Evolutionary conservation across 2,329 filamentous ascomycete species (phyloP).

Genomic region (Claviceps arundinis): DNA sequence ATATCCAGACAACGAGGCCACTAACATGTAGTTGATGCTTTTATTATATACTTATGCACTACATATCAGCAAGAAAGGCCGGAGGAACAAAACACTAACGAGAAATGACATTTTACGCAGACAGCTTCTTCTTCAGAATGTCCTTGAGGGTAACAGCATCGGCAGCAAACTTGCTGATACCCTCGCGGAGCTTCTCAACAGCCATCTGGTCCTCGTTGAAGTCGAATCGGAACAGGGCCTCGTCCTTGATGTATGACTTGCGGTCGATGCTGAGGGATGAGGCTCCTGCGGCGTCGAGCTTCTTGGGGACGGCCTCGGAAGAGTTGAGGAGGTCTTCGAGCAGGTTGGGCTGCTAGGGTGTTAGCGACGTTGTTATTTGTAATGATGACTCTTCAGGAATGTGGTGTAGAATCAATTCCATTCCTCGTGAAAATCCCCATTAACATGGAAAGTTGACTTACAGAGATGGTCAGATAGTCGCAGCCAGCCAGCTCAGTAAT

Average conservation of each 20-base stretch:
- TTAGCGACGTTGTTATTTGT: slow-evolving; percentile 6
- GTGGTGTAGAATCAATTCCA: neutral
- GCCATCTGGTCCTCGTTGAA: slow-evolving; percentile 99
- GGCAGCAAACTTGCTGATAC: slow-evolving; percentile 98
- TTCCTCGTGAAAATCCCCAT: slow-evolving; percentile 10
- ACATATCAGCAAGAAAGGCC: too few species aligned
- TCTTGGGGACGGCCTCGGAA: slow-evolving; percentile 69
- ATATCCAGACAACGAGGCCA: too few species aligned
- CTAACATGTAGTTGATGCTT: too few species aligned
- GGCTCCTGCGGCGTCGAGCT: slow-evolving; percentile 65
- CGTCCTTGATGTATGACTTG: slow-evolving; percentile 82
- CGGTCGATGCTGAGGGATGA: slow-evolving; percentile 62
- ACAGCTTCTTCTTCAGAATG: slow-evolving; percentile 78
- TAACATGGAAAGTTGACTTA: slow-evolving; percentile 28
- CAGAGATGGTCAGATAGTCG: slow-evolving; percentile 96
- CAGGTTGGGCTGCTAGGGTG: slow-evolving; percentile 56
- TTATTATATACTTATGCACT: too few species aligned
- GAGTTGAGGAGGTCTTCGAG: slow-evolving; percentile 92
- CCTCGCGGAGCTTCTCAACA: slow-evolving; percentile 96
- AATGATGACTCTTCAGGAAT: too few species aligned
- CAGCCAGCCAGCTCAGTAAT: slow-evolving; percentile 97
- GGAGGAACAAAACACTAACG: too few species aligned
- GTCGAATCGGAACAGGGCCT: slow-evolving; percentile 88
- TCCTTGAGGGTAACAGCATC: slow-evolving; percentile 90
- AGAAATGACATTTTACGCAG: slow-evolving; percentile 18